Evolutionary conservation across 2,329 filamentous ascomycete species (phyloP).

Genomic region (Geoglossum cookeanum): DNA sequence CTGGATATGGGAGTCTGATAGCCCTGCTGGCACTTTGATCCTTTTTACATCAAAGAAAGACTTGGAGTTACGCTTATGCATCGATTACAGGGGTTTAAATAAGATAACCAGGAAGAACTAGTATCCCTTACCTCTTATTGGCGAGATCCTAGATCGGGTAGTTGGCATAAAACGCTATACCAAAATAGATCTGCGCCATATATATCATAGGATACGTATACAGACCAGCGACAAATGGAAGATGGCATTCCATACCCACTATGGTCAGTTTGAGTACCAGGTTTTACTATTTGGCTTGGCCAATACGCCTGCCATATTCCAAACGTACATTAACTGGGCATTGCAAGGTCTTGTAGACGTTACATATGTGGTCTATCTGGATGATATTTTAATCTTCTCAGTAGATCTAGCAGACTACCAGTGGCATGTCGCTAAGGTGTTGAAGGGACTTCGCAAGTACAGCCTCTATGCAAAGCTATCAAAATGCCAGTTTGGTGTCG

Average conservation of each 20-base stretch:
- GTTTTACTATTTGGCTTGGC: background rate
- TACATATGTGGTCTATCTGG: background rate
- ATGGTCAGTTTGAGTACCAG: background rate
- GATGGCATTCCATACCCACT: constrained; percentile 7
- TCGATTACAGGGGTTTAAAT: constrained; percentile 18
- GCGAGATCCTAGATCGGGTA: constrained; percentile 12
- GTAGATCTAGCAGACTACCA: background rate
- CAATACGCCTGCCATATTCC: background rate
- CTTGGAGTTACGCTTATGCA: constrained; percentile 10
- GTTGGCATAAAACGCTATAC: constrained; percentile 8
- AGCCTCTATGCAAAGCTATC: background rate
- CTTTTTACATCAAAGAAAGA: constrained; percentile 17
- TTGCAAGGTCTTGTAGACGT: background rate
- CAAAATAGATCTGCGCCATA: constrained; percentile 12
- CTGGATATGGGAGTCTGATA: constrained; percentile 7
- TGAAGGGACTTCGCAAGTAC: background rate
- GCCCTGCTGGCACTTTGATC: constrained; percentile 10
- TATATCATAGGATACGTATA: constrained; percentile 14
- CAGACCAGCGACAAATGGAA: constrained; percentile 11
- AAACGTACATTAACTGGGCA: background rate
- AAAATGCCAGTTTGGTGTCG: constrained; percentile 3
- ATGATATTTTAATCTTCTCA: background rate
- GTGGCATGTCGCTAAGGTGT: background rate
- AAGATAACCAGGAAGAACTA: constrained; percentile 16
- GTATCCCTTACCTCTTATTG: constrained; percentile 14